A percentile compares a stretch with the other conserved stretches of the same genome.
Conservation (phyloP, 179 eudicot genomes). For the Actinidia chinensis region DNA sequence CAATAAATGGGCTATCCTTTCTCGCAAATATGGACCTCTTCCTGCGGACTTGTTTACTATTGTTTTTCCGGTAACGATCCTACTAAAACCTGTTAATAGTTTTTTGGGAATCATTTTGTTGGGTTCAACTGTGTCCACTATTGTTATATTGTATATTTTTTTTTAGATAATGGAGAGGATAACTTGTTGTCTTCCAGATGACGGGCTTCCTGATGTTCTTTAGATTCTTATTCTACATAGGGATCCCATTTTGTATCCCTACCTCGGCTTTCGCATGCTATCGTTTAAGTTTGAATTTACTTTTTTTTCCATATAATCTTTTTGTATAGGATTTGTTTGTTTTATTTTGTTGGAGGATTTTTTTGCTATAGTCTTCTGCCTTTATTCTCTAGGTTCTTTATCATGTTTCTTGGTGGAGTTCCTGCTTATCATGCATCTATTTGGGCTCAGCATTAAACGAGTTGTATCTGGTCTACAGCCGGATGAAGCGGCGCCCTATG, state of each 20-base stretch:
- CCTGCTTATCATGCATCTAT: conserved; percentile 81
- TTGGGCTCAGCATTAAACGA: conserved; percentile 85
- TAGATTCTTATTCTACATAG: conserved; percentile 74
- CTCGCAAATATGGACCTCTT: conserved; percentile 83
- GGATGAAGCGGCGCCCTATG: conserved; percentile 79
- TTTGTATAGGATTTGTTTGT: not conserved
- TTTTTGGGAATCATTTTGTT: not conserved
- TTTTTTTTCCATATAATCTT: not conserved
- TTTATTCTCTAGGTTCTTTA: conserved; percentile 66
- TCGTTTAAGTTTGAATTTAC: conserved; percentile 54
- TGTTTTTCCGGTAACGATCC: conserved; percentile 65
- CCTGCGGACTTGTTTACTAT: conserved; percentile 85
- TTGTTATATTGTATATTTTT: no score
- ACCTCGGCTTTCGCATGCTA: conserved; percentile 89
- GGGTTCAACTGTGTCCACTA: conserved; percentile 7
- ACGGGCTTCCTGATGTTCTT: conserved; percentile 78
- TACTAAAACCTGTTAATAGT: not conserved
- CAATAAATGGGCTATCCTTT: conserved; percentile 60
- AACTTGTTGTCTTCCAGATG: conserved; percentile 76
- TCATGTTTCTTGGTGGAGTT: conserved; percentile 81
- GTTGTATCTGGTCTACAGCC: conserved; percentile 78
- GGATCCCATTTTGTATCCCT: conserved; percentile 86
- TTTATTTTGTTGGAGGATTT: not conserved
- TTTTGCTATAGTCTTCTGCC: not conserved
- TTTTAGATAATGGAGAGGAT: conserved; percentile 82